These are phyloP conservation scores for Pseudopediastrum boryanum DNA, from an alignment of 139 green algal species.

Conservation along the genomic window DNA sequence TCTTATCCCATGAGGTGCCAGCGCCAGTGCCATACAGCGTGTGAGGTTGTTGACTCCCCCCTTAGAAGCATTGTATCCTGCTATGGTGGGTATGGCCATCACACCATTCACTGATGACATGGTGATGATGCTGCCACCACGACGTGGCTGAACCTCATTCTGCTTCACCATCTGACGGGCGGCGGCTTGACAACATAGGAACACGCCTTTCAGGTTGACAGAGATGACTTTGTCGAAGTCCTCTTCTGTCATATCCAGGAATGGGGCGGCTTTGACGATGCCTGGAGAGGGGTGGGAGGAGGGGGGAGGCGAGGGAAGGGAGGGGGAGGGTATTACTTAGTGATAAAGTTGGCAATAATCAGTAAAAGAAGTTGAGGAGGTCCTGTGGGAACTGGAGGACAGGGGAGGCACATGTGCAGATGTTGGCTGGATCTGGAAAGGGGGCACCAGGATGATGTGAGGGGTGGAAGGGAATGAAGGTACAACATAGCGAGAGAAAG, in stretches of 20 bases:
- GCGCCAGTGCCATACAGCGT: conserved; percentile 76
- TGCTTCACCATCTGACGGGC: conserved; percentile 39
- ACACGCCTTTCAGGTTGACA: conserved; percentile 89
- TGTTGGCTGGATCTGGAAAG: not conserved
- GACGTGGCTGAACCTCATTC: conserved; percentile 33
- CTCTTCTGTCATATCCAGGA: conserved; percentile 86
- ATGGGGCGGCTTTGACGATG: conserved; percentile 75
- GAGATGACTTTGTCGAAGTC: conserved; percentile 82
- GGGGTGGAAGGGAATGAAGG: not conserved
- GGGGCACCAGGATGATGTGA: too few species aligned
- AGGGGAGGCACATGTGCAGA: not conserved
- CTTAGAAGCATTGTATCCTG: conserved; percentile 83
- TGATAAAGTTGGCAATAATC: not conserved
- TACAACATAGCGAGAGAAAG: too few species aligned
- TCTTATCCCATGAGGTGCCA: conserved; percentile 80
- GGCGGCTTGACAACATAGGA: conserved; percentile 63
- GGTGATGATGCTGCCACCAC: conserved; percentile 81
- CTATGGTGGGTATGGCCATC: conserved; percentile 77
- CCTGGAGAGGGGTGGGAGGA: conserved; percentile 37
- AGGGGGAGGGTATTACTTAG: not conserved
- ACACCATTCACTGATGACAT: conserved; percentile 86
- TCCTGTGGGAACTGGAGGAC: not conserved
- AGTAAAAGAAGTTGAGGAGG: not conserved
- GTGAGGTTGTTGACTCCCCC: conserved; percentile 89
- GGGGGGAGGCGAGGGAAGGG: too few species aligned